phyloP scores from a whole-genome alignment of 129 eudicot genomes.

The Erigeron canadensis region DNA sequence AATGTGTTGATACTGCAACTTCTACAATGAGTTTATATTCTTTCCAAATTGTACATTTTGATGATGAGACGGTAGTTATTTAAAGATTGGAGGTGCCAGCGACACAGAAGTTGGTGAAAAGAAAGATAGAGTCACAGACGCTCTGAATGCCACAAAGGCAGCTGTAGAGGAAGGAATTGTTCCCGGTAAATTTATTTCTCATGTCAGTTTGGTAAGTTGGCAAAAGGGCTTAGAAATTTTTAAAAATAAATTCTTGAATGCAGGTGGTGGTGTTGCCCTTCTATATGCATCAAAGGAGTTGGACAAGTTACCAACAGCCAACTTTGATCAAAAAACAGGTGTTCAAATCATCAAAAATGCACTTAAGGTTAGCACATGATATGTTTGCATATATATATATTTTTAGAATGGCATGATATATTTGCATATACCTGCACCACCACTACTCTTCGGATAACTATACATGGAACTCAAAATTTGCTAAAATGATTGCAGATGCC shows the following conservation, averaged over 20 bases:
- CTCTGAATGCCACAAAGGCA: constrained; percentile 11
- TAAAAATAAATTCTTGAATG: not conserved
- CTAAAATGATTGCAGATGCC: constrained; percentile 45
- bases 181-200: not conserved
- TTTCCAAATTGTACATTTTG: not conserved
- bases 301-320: constrained; percentile 55
- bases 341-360: constrained; percentile 74
- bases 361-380: constrained; percentile 46
- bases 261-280: constrained; percentile 86
- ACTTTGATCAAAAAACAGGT: constrained; percentile 82
- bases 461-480: not conserved
- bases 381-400: not conserved
- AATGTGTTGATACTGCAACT: not conserved
- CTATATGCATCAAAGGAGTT: constrained; percentile 75
- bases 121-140: constrained; percentile 16
- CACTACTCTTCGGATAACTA: not conserved
- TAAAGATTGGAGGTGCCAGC: not conserved
- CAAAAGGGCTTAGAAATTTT: not conserved
- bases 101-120: constrained; percentile 7
- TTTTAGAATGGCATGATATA: not conserved
- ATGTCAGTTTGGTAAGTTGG: not conserved
- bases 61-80: not conserved
- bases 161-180: constrained; percentile 12
- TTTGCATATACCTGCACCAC: not conserved
- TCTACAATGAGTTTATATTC: not conserved